A percentile compares a stretch with the other conserved stretches of the same genome.
These are phyloP conservation scores for Serendipita vermifera DNA, from an alignment of 768 basidiomycete genomes.

Conservation along the genomic window DNA sequence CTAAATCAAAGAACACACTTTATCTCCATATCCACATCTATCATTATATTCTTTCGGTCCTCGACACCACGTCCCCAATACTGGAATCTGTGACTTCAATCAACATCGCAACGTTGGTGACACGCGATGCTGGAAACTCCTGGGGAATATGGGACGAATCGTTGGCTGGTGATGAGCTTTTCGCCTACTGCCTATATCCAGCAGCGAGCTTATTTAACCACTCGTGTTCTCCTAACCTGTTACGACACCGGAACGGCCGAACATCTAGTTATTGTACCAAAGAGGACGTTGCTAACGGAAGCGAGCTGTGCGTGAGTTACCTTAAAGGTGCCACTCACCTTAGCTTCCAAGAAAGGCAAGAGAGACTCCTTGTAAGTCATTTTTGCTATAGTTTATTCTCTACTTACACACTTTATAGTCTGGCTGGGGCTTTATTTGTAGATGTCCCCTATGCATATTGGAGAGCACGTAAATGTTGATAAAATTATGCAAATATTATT, in stretches of 20 bases:
- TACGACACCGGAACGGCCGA: neutral
- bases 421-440: neutral
- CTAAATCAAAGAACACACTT: neutral
- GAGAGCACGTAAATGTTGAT: no score
- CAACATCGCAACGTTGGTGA: neutral
- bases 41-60: neutral
- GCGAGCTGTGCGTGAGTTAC: neutral
- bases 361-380: slow-evolving; percentile 8
- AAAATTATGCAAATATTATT: neutral
- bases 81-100: neutral
- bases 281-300: neutral
- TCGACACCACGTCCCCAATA: neutral
- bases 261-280: neutral
- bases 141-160: neutral
- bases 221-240: neutral
- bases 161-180: slow-evolving; percentile 2
- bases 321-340: slow-evolving; percentile 4
- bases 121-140: neutral
- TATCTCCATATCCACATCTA: neutral
- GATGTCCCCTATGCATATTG: neutral
- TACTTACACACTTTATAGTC: neutral
- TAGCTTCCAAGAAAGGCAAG: slow-evolving; percentile 9
- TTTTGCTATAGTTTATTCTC: neutral
- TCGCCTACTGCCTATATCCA: slow-evolving; percentile 1
- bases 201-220: slow-evolving; percentile 2